Conservation (phyloP, 176 grass and related monocot genomes). For the Phoenix dactylifera region DNA sequence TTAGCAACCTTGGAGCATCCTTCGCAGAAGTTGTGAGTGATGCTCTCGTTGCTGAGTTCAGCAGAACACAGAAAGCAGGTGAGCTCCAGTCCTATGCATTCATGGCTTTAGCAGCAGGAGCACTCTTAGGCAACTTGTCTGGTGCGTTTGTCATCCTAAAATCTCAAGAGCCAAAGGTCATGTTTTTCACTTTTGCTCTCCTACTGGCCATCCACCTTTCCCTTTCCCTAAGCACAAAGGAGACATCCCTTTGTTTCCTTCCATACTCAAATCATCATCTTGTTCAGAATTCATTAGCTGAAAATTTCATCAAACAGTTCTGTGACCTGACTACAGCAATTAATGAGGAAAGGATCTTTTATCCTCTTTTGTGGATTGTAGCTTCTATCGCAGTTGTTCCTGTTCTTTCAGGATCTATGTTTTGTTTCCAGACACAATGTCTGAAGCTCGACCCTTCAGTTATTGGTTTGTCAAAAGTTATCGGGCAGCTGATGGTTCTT, state of each 20-base stretch:
- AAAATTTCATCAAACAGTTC: conserved; percentile 47
- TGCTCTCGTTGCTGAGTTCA: conserved; percentile 66
- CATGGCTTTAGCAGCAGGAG: conserved; percentile 59
- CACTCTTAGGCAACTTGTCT: conserved; percentile 65
- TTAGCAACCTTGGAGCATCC: conserved; percentile 74
- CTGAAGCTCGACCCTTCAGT: conserved; percentile 67
- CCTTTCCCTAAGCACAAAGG: conserved; percentile 52
- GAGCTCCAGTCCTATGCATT: conserved; percentile 74
- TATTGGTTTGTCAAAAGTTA: conserved; percentile 74
- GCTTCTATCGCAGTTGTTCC: conserved; percentile 72
- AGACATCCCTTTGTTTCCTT: conserved; percentile 27
- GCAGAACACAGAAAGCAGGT: conserved; percentile 52
- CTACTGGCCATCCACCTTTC: conserved; percentile 59
- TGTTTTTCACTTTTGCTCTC: conserved; percentile 62
- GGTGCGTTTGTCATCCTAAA: conserved; percentile 57
- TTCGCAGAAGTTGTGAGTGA: conserved; percentile 80
- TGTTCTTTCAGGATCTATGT: conserved; percentile 66
- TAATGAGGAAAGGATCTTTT: conserved; percentile 39
- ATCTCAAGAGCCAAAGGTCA: conserved; percentile 58
- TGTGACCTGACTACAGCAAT: conserved; percentile 41
- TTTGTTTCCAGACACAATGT: conserved; percentile 77
- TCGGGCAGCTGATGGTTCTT: conserved; percentile 75
- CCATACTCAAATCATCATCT: conserved; percentile 10
- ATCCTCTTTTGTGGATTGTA: conserved; percentile 74
- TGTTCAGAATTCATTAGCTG: conserved; percentile 25